Percentiles rank a stretch among this genome's conserved stretches.
Evolutionary conservation across 805 yeast species (phyloP).

Genomic region (Komagataella pastoris): DNA sequence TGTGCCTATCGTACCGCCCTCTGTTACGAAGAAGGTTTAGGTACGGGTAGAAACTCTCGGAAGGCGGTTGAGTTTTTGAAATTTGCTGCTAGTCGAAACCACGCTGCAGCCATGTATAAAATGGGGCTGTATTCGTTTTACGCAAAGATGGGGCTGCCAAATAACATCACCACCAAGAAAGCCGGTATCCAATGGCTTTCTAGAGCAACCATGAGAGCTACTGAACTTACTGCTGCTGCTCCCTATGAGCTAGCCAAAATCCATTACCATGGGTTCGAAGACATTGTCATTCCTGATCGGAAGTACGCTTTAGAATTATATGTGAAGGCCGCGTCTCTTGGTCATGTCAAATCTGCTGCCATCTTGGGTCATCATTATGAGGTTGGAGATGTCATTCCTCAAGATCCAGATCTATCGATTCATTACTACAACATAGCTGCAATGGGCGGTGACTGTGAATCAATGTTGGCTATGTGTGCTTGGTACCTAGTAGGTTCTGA

Average conservation of each 20-base stretch:
- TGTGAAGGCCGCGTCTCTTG: slow-evolving; percentile 79
- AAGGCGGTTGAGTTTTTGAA: slow-evolving; percentile 73
- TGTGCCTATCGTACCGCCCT: slow-evolving; percentile 84
- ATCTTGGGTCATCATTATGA: slow-evolving; percentile 78
- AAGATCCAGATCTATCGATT: slow-evolving; percentile 71
- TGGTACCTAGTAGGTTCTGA: slow-evolving; percentile 93
- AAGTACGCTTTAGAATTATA: slow-evolving; percentile 78
- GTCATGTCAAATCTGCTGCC: slow-evolving; percentile 71
- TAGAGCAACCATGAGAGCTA: slow-evolving; percentile 76
- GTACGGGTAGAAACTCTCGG: slow-evolving; percentile 79
- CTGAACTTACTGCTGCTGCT: slow-evolving; percentile 79
- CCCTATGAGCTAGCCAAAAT: slow-evolving; percentile 87
- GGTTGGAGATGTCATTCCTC: slow-evolving; percentile 60
- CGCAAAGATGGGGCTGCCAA: slow-evolving; percentile 69
- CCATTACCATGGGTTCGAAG: slow-evolving; percentile 72
- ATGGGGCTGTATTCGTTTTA: slow-evolving; percentile 80
- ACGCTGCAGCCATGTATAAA: slow-evolving; percentile 94
- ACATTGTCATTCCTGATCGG: slow-evolving; percentile 72
- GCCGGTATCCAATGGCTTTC: slow-evolving; percentile 89
- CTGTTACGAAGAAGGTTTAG: slow-evolving; percentile 90
- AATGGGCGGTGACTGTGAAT: slow-evolving; percentile 69
- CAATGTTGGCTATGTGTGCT: slow-evolving; percentile 91
- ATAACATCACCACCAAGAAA: slow-evolving; percentile 56
- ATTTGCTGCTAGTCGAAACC: slow-evolving; percentile 82
- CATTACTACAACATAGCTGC: slow-evolving; percentile 93